Conservation (phyloP, 192 early-diverging fungal species). For the Coemansia sp. region DNA sequence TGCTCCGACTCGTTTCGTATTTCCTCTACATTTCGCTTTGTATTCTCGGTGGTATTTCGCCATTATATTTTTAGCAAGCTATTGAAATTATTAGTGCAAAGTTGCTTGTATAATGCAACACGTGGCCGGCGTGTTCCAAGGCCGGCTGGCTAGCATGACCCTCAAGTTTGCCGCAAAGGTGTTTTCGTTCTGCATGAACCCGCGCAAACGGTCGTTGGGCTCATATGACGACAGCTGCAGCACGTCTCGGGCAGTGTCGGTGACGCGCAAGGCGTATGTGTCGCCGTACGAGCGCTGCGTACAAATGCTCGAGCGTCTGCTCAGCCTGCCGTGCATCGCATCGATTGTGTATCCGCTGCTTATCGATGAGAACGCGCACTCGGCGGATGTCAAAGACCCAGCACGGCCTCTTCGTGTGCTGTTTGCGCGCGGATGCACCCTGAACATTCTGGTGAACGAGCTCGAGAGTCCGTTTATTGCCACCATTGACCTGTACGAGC, state of each 20-base stretch:
- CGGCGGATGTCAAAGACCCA: constrained; percentile 23
- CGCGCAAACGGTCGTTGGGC: constrained; percentile 21
- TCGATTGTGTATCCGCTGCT: constrained; percentile 43
- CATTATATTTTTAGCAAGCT: neutral
- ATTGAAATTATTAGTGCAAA: neutral
- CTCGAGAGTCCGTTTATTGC: constrained; percentile 52
- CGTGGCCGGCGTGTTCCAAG: constrained; percentile 36
- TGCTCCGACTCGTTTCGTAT: too few relatives aligned
- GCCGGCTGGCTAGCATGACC: constrained; percentile 29
- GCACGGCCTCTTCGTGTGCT: constrained; percentile 32
- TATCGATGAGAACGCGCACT: constrained; percentile 35
- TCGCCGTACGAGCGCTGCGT: constrained; percentile 48
- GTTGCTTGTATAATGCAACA: constrained; percentile 19
- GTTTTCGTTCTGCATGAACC: constrained; percentile 33
- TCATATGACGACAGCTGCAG: constrained; percentile 11
- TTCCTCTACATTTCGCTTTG: too few relatives aligned
- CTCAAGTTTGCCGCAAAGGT: constrained; percentile 37
- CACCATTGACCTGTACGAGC: constrained; percentile 44
- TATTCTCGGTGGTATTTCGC: neutral
- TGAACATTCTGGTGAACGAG: constrained; percentile 53
- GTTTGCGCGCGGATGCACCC: constrained; percentile 47
- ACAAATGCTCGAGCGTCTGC: constrained; percentile 37
- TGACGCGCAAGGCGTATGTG: constrained; percentile 36
- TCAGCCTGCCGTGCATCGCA: constrained; percentile 38
- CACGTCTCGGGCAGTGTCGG: constrained; percentile 43